Percentiles rank a stretch among this genome's conserved stretches.
Evolutionary conservation across 148 eudicot species (phyloP).

Genomic region (Dianthus caryophyllus): DNA sequence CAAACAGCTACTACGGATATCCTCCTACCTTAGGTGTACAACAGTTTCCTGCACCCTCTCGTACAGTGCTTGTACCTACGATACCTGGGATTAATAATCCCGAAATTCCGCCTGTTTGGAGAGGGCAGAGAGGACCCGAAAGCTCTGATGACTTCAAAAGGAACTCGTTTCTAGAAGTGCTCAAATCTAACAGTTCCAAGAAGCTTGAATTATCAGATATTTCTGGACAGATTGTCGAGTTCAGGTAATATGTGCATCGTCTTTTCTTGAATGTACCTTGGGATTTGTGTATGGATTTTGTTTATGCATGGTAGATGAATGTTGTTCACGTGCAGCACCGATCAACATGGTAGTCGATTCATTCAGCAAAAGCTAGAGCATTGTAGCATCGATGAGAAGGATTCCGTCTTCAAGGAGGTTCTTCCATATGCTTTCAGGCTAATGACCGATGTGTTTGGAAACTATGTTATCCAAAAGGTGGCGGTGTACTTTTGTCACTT

Average conservation of each 20-base stretch:
- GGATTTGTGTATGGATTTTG: neutral
- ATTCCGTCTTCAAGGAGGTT: conserved; percentile 60
- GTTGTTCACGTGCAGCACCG: conserved; percentile 41
- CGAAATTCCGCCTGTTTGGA: conserved; percentile 19
- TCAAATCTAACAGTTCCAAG: conserved; percentile 50
- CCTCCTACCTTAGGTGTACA: conserved; percentile 20
- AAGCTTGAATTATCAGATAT: conserved; percentile 63
- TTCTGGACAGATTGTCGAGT: conserved; percentile 57
- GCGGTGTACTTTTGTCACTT: conserved; percentile 16
- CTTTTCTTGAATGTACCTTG: neutral
- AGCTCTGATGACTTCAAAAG: conserved; percentile 29
- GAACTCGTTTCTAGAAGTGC: conserved; percentile 46
- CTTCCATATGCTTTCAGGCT: conserved; percentile 56
- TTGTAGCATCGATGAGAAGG: conserved; percentile 56
- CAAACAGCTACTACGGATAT: conserved; percentile 21
- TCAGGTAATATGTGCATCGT: conserved; percentile 37
- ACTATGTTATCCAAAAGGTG: conserved; percentile 86
- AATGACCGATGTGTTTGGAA: conserved; percentile 80
- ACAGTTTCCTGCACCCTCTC: conserved; percentile 11
- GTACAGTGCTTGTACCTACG: conserved; percentile 19
- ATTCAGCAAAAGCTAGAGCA: conserved; percentile 74
- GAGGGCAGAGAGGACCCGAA: conserved; percentile 28
- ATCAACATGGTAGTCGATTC: conserved; percentile 84
- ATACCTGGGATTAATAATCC: conserved; percentile 19
- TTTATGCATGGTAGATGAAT: conserved; percentile 3